Percentiles rank a stretch among this genome's conserved stretches.
phyloP scores from a whole-genome alignment of 148 eudicot species.

The Vaccinium macrocarpon region DNA sequence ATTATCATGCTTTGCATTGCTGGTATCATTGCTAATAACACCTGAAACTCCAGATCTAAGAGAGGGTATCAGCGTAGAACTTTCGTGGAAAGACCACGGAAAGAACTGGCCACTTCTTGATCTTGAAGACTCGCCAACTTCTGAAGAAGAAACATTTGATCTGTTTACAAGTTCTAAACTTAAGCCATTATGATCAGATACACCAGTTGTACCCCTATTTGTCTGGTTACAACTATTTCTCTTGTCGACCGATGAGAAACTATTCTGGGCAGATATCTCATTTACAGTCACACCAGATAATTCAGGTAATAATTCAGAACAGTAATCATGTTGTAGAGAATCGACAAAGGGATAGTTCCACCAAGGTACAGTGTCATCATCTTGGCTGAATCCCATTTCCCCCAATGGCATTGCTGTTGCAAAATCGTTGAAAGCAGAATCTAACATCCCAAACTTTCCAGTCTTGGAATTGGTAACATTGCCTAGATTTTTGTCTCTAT shows the following conservation, averaged over 20 bases:
- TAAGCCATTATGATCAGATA: constrained; percentile 20
- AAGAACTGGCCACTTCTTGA: constrained; percentile 34
- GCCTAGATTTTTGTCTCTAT: constrained; percentile 35
- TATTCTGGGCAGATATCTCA: constrained; percentile 37
- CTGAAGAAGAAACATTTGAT: constrained; percentile 33
- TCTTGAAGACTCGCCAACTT: constrained; percentile 23
- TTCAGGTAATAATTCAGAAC: constrained; percentile 62
- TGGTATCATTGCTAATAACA: constrained; percentile 27
- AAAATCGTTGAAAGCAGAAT: constrained; percentile 39
- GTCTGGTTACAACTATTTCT: constrained; percentile 33
- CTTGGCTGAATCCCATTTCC: constrained; percentile 49
- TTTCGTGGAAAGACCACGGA: constrained; percentile 39
- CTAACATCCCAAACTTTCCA: constrained; percentile 43
- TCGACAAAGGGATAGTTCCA: constrained; percentile 55
- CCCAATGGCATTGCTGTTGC: constrained; percentile 41
- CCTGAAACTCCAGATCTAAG: constrained; percentile 48
- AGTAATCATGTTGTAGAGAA: constrained; percentile 47
- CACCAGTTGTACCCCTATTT: constrained; percentile 22
- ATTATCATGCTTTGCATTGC: constrained; percentile 26
- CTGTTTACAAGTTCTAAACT: constrained; percentile 27
- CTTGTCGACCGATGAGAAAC: constrained; percentile 32
- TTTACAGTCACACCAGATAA: constrained; percentile 58
- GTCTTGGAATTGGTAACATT: constrained; percentile 28
- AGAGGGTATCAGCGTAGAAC: constrained; percentile 24
- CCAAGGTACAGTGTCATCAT: constrained; percentile 72